Evolutionary conservation across 768 basidiomycete species (phyloP), one percentile per base, ranked within the genome.

Genomic region (Mycena rosella): DNA sequence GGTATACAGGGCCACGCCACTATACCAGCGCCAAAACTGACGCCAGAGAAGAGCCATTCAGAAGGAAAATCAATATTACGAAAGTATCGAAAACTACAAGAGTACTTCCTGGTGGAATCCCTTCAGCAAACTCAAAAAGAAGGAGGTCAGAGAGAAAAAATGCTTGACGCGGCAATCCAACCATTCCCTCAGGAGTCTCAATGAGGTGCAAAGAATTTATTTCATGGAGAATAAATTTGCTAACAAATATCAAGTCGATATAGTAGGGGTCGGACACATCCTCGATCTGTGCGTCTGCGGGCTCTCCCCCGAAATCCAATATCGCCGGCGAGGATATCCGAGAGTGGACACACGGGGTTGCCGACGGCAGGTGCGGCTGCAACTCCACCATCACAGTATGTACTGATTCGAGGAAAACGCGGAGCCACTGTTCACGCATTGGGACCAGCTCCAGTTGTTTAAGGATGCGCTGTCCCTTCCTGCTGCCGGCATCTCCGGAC

Each of bases 381-480:
- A n/a, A n/a, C n/a, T n/a, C n/a, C n/a, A n/a, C n/a, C n/a, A n/a
- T n/a, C n/a, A n/a, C n/a, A n/a, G n/a, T n/a, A n/a, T n/a, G n/a
- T n/a, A n/a, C n/a, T n/a, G n/a, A n/a, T n/a, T n/a, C 45, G 77
- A 77, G 49, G 74, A 74, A 60, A 71, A 63, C 38, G 27, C 62
- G 24, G 61, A 64, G 49, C 42, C 64, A 30, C 73, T 75, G 18
- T 83, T 81, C 71, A 77, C 81, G 8, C 81, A 85, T 74, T 78
- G 81, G 20, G 80, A 86, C 38, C 85, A 87, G 70, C 70, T 81
- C 5, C 74, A 76, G 56, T 76, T 84, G 57, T 87, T 87, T 74
- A 80, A 78, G 57, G 81, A 83, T 13, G 85, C 83, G 1, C 57
- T 80, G 24, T 63, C 48, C 44, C 76, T 85, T 17, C 83, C 83